These are phyloP conservation scores for Penicillium sp. DNA, from an alignment of 2,329 filamentous ascomycete species.

Conservation along the genomic window DNA sequence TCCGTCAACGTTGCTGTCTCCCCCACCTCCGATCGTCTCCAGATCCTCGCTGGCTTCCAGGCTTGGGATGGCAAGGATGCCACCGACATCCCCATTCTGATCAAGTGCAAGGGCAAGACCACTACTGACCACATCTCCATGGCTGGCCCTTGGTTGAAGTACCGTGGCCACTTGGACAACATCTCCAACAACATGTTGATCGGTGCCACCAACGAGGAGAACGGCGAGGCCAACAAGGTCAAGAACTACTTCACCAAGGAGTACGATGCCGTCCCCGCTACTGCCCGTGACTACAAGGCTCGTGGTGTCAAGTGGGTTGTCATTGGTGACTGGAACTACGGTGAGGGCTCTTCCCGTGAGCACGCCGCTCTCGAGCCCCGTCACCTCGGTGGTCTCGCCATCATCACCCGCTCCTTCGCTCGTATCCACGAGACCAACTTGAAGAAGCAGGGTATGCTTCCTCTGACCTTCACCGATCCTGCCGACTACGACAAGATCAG, in stretches of 20 bases:
- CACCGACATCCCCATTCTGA: constrained; percentile 79
- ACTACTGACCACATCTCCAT: constrained; percentile 97
- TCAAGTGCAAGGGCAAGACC: constrained; percentile 95
- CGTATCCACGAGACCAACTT: constrained; percentile 99
- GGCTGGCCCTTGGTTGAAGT: constrained; percentile 96
- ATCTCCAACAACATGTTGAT: constrained; percentile 97
- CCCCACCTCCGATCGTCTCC: constrained; percentile 88
- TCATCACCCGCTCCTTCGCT: constrained; percentile 92
- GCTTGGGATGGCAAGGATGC: constrained; percentile 93
- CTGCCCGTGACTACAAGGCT: constrained; percentile 97
- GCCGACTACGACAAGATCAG: constrained; percentile 98
- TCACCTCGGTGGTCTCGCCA: constrained; percentile 93
- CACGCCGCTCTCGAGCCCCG: constrained; percentile 96
- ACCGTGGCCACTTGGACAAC: constrained; percentile 98
- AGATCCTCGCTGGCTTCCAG: constrained; percentile 81
- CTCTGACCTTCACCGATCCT: constrained; percentile 88
- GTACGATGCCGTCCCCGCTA: constrained; percentile 84
- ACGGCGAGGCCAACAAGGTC: constrained; percentile 96
- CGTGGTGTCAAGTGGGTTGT: constrained; percentile 97
- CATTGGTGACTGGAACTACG: constrained; percentile 99
- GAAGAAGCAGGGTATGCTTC: constrained; percentile 99
- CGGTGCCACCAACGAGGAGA: constrained; percentile 91
- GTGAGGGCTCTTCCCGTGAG: constrained; percentile 95
- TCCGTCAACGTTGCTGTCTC: constrained; percentile 76
- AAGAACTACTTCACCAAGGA: constrained; percentile 84